These are phyloP conservation scores for Picochlorum sp. DNA, from an alignment of 139 green algal genomes.

Conservation along the genomic window DNA sequence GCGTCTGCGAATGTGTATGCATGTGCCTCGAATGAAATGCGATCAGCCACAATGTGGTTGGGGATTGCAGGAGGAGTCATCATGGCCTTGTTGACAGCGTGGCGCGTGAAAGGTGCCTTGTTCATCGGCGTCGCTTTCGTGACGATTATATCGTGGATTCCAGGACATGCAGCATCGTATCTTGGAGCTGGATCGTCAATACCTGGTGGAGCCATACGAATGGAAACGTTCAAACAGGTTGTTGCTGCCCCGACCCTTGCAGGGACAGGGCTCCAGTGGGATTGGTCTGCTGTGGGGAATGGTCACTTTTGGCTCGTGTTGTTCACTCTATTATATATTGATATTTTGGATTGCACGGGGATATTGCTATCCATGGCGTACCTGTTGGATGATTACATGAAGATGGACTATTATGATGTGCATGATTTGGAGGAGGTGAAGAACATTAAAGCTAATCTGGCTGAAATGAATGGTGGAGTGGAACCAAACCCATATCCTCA, in stretches of 20 bases:
- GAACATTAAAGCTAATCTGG: not conserved
- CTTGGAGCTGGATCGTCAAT: constrained; percentile 39
- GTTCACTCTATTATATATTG: constrained; percentile 73
- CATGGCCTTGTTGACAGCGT: constrained; percentile 50
- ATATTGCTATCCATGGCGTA: constrained; percentile 71
- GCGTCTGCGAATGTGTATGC: constrained; percentile 12
- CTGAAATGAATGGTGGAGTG: not conserved
- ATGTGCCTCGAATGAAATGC: constrained; percentile 35
- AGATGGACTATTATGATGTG: constrained; percentile 23
- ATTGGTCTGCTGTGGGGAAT: constrained; percentile 30
- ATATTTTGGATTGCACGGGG: constrained; percentile 69
- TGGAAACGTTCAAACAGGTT: constrained; percentile 56
- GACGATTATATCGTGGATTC: constrained; percentile 80
- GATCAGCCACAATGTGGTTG: constrained; percentile 55
- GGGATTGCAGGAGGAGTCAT: constrained; percentile 60
- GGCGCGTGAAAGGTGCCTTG: constrained; percentile 53
- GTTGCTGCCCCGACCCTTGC: constrained; percentile 34
- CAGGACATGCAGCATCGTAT: constrained; percentile 48
- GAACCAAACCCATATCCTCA: constrained; percentile 19
- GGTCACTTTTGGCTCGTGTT: constrained; percentile 58
- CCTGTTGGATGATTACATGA: constrained; percentile 51
- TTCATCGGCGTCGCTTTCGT: constrained; percentile 70
- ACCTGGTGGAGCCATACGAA: constrained; percentile 35
- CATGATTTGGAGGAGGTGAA: not conserved
- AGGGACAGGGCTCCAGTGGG: constrained; percentile 28